Conservation (phyloP, 306 rosid species). For the Fragaria vesca region DNA sequence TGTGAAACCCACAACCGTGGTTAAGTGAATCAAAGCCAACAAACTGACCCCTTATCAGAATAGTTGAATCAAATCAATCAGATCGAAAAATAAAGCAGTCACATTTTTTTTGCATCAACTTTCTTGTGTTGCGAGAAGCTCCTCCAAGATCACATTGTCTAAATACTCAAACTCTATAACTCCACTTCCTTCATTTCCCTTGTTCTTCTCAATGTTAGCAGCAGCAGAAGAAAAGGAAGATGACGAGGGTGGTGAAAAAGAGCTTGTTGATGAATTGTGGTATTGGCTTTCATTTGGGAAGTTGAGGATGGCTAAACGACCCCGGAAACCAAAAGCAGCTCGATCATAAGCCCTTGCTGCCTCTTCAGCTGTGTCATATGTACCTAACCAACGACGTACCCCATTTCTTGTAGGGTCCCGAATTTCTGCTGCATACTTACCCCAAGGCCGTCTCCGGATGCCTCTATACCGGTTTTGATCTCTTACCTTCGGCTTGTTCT, state of each 20-base stretch:
- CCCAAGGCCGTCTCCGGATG: slow-evolving; percentile 87
- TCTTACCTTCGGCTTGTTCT: slow-evolving; percentile 15
- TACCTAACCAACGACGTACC: slow-evolving; percentile 81
- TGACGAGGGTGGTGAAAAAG: neutral
- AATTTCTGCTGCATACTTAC: slow-evolving; percentile 86
- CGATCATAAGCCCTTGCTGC: slow-evolving; percentile 93
- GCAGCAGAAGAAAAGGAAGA: slow-evolving; percentile 22
- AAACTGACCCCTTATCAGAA: neutral
- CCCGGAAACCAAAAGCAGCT: slow-evolving; percentile 80
- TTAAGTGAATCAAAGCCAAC: neutral
- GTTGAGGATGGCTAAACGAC: slow-evolving; percentile 79
- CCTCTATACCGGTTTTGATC: slow-evolving; percentile 58
- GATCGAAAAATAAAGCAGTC: neutral
- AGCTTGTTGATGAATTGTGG: slow-evolving; percentile 15
- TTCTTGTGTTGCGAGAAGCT: slow-evolving; percentile 55
- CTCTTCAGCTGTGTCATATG: slow-evolving; percentile 74
- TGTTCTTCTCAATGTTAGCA: neutral
- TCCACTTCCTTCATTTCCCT: slow-evolving; percentile 1
- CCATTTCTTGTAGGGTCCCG: slow-evolving; percentile 91
- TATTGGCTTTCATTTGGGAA: slow-evolving; percentile 73
- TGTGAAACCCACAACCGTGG: neutral
- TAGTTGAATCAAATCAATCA: neutral
- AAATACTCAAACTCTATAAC: slow-evolving; percentile 65
- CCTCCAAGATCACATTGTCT: slow-evolving; percentile 66
- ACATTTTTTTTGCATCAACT: neutral